phyloP scores from a whole-genome alignment of 345 rosid genomes.

The Rhizophora mangle region DNA sequence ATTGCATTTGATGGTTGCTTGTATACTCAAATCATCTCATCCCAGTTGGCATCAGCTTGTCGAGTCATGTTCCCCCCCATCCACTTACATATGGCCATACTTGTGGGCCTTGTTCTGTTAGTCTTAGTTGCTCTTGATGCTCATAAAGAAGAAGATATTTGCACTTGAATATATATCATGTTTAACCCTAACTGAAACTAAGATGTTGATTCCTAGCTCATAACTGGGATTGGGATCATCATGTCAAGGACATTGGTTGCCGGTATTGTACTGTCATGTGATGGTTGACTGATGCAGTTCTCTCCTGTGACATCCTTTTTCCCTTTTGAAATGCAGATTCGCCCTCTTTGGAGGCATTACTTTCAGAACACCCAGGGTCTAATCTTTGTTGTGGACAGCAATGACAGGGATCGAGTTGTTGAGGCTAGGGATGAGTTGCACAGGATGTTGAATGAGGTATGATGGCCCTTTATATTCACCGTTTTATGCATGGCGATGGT shows the following conservation, averaged over 20 bases:
- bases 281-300: background rate
- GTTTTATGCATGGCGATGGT: background rate
- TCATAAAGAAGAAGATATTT: too few species aligned
- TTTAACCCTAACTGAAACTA: too few species aligned
- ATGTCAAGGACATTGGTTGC: too few species aligned
- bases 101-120: too few species aligned
- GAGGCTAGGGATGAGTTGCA: conserved; percentile 3
- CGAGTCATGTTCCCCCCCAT: background rate
- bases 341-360: conserved; percentile 4
- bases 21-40: too few species aligned
- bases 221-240: too few species aligned
- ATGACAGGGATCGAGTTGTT: background rate
- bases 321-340: background rate
- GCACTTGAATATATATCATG: too few species aligned
- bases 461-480: background rate
- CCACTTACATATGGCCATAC: too few species aligned
- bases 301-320: background rate
- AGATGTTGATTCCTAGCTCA: too few species aligned
- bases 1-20: too few species aligned
- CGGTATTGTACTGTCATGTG: too few species aligned
- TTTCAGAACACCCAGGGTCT: background rate
- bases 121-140: too few species aligned
- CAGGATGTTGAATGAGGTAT: conserved; percentile 3
- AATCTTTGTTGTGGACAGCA: conserved; percentile 1
- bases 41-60: background rate